phyloP scores from a whole-genome alignment of 139 green algal genomes.

The Deuterostichococcus epilithicus region DNA sequence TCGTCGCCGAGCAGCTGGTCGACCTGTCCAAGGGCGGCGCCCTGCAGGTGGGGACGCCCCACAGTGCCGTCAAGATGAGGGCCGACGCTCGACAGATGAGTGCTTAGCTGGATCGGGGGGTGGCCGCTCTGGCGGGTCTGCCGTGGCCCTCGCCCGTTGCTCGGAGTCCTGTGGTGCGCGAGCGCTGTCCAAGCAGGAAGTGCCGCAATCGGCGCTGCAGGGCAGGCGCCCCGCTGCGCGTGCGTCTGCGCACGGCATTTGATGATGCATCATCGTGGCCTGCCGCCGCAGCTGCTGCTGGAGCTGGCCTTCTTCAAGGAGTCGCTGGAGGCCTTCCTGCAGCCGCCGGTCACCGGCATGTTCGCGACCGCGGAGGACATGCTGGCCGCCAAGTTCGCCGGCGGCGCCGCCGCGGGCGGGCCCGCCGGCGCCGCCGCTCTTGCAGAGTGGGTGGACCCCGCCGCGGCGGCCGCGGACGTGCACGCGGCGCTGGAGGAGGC shows the following conservation, averaged over 20 bases:
- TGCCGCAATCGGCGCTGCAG: too few species aligned
- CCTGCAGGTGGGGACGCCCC: not conserved
- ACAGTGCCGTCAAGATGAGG: too few species aligned
- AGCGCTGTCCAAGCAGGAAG: too few species aligned
- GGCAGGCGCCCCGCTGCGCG: too few species aligned
- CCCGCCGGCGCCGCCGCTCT: not conserved
- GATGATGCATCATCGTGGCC: too few species aligned
- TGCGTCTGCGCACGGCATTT: too few species aligned
- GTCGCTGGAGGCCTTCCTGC: not conserved
- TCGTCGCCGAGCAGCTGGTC: slow-evolving; percentile 6
- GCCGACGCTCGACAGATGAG: too few species aligned
- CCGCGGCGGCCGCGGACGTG: not conserved
- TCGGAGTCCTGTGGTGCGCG: too few species aligned
- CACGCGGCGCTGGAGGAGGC: not conserved
- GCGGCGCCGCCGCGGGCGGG: too few species aligned
- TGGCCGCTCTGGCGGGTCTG: too few species aligned
- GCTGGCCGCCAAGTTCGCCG: not conserved
- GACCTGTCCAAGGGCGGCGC: not conserved
- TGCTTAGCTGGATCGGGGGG: too few species aligned
- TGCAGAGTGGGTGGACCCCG: not conserved
- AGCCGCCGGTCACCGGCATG: not conserved
- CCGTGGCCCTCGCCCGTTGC: too few species aligned
- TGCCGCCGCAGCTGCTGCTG: not conserved
- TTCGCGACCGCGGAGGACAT: not conserved
- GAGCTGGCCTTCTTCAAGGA: slow-evolving; percentile 1